Conservation (phyloP, 352 stramenopile genomes). For the Globisporangium okanoganense region DNA sequence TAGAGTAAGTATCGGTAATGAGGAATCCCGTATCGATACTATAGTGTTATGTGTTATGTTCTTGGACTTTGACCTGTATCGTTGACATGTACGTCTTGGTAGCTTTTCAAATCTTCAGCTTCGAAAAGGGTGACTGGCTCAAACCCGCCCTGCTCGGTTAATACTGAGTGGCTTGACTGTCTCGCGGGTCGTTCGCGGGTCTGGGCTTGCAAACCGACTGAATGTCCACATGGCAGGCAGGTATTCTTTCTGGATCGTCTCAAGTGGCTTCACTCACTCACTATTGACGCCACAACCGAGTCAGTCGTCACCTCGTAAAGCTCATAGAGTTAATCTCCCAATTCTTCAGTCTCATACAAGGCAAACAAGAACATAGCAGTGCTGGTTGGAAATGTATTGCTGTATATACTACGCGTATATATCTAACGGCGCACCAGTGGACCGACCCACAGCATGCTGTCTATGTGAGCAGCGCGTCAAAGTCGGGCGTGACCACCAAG, state of each 20-base stretch:
- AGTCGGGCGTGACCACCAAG: constrained; percentile 84
- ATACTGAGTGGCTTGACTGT: background rate
- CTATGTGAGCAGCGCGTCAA: constrained; percentile 77
- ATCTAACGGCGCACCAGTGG: background rate
- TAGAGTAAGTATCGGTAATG: too few relatives aligned
- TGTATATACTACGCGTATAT: background rate
- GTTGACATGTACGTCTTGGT: background rate
- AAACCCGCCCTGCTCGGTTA: background rate
- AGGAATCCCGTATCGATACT: too few relatives aligned
- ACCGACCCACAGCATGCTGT: background rate
- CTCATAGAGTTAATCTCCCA: background rate
- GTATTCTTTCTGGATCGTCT: background rate
- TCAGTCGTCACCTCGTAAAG: background rate
- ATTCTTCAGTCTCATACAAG: background rate
- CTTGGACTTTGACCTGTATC: background rate
- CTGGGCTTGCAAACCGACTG: background rate
- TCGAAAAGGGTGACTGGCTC: background rate
- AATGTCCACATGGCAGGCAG: background rate
- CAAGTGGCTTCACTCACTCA: background rate
- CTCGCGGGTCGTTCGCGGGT: background rate
- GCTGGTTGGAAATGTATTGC: background rate
- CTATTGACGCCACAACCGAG: background rate
- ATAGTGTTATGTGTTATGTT: too few relatives aligned
- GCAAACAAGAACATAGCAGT: background rate
- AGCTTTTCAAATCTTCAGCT: background rate